These are phyloP conservation scores for Trichoderma sp. DNA, from an alignment of 2,329 filamentous ascomycete genomes.

Conservation along the genomic window DNA sequence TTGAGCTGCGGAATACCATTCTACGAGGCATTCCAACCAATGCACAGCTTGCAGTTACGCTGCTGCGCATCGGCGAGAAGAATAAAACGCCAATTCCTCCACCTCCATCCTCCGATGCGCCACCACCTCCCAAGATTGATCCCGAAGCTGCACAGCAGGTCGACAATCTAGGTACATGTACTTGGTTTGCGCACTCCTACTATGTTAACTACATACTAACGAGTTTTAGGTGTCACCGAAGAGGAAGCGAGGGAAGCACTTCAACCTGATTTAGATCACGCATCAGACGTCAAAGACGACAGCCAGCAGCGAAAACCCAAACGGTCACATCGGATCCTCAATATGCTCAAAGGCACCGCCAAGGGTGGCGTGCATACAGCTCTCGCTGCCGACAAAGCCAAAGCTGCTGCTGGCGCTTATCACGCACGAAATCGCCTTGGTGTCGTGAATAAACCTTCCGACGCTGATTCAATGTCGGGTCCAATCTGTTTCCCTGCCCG, in stretches of 20 bases:
- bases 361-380: conserved; percentile 72
- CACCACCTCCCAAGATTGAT: conserved; percentile 42
- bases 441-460: conserved; percentile 53
- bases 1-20: conserved; percentile 72
- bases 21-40: conserved; percentile 84
- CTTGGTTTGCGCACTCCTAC: neutral
- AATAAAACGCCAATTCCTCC: conserved; percentile 77
- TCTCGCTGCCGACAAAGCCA: conserved; percentile 67
- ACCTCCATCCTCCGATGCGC: conserved; percentile 39
- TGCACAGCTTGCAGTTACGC: conserved; percentile 76
- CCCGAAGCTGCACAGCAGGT: conserved; percentile 43
- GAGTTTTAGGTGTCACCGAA: conserved; percentile 47
- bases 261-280: conserved; percentile 41
- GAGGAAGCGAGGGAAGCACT: conserved; percentile 66
- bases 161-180: conserved; percentile 34
- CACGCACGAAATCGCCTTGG: conserved; percentile 70
- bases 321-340: conserved; percentile 50
- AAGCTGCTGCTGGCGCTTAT: conserved; percentile 57
- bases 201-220: neutral
- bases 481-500: conserved; percentile 76
- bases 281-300: conserved; percentile 37
- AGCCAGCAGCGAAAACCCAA: conserved; percentile 41
- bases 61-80: conserved; percentile 77
- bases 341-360: conserved; percentile 65
- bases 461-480: conserved; percentile 50